Conservation (phyloP, 2,329 filamentous ascomycete species). For the Alternaria longipes region DNA sequence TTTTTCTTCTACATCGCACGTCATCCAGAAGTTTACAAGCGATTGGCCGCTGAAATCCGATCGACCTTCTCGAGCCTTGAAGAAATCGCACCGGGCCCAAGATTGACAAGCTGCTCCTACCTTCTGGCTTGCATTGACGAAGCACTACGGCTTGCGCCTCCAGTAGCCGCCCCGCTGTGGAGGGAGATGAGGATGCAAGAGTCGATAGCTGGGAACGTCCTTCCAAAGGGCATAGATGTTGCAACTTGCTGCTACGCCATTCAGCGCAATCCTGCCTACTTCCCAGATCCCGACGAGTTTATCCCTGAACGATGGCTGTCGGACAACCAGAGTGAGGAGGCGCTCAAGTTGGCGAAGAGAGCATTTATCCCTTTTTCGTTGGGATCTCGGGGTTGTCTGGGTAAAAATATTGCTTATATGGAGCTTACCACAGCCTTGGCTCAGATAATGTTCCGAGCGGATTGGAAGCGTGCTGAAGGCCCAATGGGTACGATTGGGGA, state of each 20-base stretch:
- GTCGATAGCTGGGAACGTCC: background rate
- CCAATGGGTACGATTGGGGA: background rate
- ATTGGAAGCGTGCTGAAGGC: slow-evolving; percentile 6
- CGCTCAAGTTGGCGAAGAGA: background rate
- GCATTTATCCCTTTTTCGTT: slow-evolving; percentile 14
- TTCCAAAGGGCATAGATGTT: slow-evolving; percentile 2
- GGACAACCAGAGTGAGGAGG: background rate
- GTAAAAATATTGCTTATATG: slow-evolving; percentile 14
- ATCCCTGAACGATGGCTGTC: slow-evolving; percentile 12
- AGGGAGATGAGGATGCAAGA: slow-evolving; percentile 13
- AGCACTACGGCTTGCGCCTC: slow-evolving; percentile 32
- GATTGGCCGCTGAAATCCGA: slow-evolving; percentile 26
- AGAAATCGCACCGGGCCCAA: slow-evolving; percentile 26
- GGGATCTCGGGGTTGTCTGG: slow-evolving; percentile 8
- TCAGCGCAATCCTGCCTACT: background rate
- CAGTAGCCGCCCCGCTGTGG: slow-evolving; percentile 27
- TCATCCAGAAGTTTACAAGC: slow-evolving; percentile 35
- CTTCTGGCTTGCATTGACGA: slow-evolving; percentile 40
- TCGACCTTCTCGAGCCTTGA: slow-evolving; percentile 17
- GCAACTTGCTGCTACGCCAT: background rate
- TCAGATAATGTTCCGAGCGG: slow-evolving; percentile 6
- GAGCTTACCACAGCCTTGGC: slow-evolving; percentile 6
- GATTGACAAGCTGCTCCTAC: slow-evolving; percentile 19
- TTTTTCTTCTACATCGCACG: slow-evolving; percentile 51
- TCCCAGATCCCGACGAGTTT: slow-evolving; percentile 8